A percentile compares a stretch with the other conserved stretches of the same genome.
phyloP scores from a whole-genome alignment of 345 rosid genomes.

The Adansonia digitata region DNA sequence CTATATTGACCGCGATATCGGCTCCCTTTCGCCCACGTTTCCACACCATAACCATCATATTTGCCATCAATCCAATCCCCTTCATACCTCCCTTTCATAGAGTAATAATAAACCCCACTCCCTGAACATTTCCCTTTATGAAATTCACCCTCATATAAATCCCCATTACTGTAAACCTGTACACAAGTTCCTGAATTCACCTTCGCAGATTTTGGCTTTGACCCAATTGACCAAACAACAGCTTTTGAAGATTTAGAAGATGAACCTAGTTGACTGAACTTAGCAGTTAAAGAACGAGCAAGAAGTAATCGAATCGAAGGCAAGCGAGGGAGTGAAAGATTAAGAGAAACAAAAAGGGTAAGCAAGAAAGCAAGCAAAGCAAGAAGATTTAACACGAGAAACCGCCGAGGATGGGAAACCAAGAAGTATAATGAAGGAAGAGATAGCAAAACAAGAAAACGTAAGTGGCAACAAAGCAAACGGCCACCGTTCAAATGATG shows the following conservation, averaged over 20 bases:
- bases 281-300: conserved; percentile 50
- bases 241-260: conserved; percentile 35
- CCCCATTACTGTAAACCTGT: conserved; percentile 60
- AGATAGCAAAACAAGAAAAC: conserved; percentile 45
- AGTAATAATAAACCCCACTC: conserved; percentile 76
- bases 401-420: conserved; percentile 27
- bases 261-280: conserved; percentile 28
- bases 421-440: conserved; percentile 45
- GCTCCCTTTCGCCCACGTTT: conserved; percentile 88
- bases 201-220: conserved; percentile 48
- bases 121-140: conserved; percentile 75
- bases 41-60: conserved; percentile 81
- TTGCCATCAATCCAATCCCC: conserved; percentile 84
- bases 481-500: conserved; percentile 46
- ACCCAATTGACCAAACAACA: conserved; percentile 80
- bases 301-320: conserved; percentile 50
- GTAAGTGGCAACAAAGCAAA: conserved; percentile 45
- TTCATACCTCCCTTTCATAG: conserved; percentile 68
- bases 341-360: conserved; percentile 42
- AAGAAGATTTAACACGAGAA: conserved; percentile 30
- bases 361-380: conserved; percentile 34
- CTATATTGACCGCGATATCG: conserved; percentile 74
- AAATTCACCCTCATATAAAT: conserved; percentile 85
- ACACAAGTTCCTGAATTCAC: conserved; percentile 63
- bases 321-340: conserved; percentile 53